A percentile compares a stretch with the other conserved stretches of the same genome.
Evolutionary conservation across 352 stramenopile genomes (phyloP).

Genomic region (Pythium angustatum): DNA sequence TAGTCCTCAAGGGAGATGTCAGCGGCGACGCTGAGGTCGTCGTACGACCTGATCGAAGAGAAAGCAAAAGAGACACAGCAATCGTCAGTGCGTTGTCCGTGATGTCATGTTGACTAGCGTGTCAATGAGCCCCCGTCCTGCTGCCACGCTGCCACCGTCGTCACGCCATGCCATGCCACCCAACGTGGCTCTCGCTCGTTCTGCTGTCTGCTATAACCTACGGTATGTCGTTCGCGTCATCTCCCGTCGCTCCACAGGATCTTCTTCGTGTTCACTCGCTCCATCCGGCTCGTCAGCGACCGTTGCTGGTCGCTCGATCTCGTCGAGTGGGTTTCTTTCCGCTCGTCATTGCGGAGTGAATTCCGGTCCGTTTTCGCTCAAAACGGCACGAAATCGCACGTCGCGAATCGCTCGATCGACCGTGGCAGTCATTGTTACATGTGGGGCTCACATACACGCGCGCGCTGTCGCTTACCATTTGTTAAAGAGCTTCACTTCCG

Average conservation of each 20-base stretch:
- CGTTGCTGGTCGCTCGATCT: too few relatives aligned
- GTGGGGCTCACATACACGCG: slow-evolving; percentile 15
- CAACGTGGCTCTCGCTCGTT: too few relatives aligned
- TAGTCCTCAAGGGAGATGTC: slow-evolving; percentile 99
- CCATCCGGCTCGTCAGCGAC: too few relatives aligned
- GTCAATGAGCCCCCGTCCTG: too few relatives aligned
- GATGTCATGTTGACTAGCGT: too few relatives aligned
- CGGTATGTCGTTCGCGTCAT: too few relatives aligned
- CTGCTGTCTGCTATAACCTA: too few relatives aligned
- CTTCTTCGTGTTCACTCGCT: too few relatives aligned
- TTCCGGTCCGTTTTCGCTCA: slow-evolving; percentile 18
- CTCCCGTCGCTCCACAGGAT: too few relatives aligned
- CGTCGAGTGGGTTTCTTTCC: not conserved
- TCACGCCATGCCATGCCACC: too few relatives aligned
- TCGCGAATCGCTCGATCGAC: slow-evolving; percentile 1
- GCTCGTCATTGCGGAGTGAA: slow-evolving; percentile 8
- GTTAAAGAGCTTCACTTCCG: slow-evolving; percentile 95
- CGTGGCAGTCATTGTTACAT: not conserved
- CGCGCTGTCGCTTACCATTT: slow-evolving; percentile 80
- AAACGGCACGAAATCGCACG: not conserved
- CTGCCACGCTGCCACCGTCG: too few relatives aligned
- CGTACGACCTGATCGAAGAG: slow-evolving; percentile 90
- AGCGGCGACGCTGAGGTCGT: slow-evolving; percentile 97
- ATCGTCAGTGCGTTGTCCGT: not conserved
- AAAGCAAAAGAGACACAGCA: slow-evolving; percentile 17